Conservation (phyloP, 805 yeast species). For the Lachancea cidri region DNA sequence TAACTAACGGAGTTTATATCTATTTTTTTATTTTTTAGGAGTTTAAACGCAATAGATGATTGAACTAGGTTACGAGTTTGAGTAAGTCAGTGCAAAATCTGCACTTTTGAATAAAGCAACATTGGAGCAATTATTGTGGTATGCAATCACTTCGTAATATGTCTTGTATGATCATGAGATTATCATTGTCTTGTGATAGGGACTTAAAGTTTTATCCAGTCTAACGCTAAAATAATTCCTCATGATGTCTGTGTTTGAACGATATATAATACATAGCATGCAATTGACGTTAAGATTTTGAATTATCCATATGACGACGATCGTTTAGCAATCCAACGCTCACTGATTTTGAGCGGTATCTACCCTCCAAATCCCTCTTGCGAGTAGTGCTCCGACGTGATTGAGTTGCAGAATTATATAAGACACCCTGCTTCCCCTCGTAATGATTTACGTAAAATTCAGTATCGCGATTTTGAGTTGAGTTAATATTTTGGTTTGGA, state of each 20-base stretch:
- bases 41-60: not conserved
- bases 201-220: too few species aligned
- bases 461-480: not conserved
- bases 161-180: too few species aligned
- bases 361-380: slow-evolving; percentile 4
- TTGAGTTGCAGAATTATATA: slow-evolving; percentile 4
- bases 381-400: slow-evolving; percentile 1
- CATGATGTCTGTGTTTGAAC: not conserved
- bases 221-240: too few species aligned
- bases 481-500: not conserved
- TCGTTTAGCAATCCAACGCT: slow-evolving; percentile 11
- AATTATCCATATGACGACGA: slow-evolving; percentile 2
- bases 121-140: too few species aligned
- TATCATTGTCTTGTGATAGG: too few species aligned
- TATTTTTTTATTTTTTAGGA: not conserved
- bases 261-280: slow-evolving; percentile 1
- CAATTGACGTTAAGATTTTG: not conserved
- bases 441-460: slow-evolving; percentile 11
- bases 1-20: not conserved
- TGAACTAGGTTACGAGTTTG: not conserved
- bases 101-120: too few species aligned
- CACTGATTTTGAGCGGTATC: slow-evolving; percentile 11
- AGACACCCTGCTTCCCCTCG: slow-evolving; percentile 6
- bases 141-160: too few species aligned
- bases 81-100: too few species aligned